A percentile compares a stretch with the other conserved stretches of the same genome.
These are phyloP conservation scores for Stemphylium vesicarium DNA, from an alignment of 2,329 filamentous ascomycete species.

Conservation along the genomic window DNA sequence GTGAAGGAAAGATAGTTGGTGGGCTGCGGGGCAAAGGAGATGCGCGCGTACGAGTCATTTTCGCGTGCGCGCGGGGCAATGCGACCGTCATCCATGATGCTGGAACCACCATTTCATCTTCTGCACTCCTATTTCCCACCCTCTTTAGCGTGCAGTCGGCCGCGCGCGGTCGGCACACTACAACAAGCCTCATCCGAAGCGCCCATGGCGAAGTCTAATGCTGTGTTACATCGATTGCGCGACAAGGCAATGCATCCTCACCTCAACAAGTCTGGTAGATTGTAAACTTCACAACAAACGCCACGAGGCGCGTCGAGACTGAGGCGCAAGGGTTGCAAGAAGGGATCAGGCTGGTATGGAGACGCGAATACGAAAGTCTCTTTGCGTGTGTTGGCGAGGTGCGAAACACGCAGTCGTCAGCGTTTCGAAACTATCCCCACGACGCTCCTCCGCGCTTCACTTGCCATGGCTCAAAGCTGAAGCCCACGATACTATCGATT, in stretches of 20 bases:
- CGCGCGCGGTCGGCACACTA: neutral
- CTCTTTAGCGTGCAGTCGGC: neutral
- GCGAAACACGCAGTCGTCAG: neutral
- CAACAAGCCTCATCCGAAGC: neutral
- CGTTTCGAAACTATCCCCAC: neutral
- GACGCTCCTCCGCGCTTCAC: neutral
- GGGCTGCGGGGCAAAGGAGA: neutral
- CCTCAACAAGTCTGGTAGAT: too few species aligned
- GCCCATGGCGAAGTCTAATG: too few species aligned
- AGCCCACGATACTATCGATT: neutral
- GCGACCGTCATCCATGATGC: neutral
- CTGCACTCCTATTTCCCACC: neutral
- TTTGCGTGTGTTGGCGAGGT: neutral
- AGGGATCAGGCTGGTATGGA: too few species aligned
- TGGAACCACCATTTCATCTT: neutral
- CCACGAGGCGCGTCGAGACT: too few species aligned
- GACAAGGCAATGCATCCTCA: too few species aligned
- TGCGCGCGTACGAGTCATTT: conserved; percentile 11
- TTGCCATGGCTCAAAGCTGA: neutral
- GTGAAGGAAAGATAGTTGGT: neutral
- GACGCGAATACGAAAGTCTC: neutral
- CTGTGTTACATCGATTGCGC: too few species aligned
- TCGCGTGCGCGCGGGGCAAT: neutral
- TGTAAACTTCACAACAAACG: too few species aligned
- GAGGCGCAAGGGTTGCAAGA: too few species aligned